Percentiles rank a stretch among this genome's conserved stretches.
These are phyloP conservation scores for Talaromyces thailandensis DNA, from an alignment of 495 filamentous ascomycete species.

Conservation along the genomic window DNA sequence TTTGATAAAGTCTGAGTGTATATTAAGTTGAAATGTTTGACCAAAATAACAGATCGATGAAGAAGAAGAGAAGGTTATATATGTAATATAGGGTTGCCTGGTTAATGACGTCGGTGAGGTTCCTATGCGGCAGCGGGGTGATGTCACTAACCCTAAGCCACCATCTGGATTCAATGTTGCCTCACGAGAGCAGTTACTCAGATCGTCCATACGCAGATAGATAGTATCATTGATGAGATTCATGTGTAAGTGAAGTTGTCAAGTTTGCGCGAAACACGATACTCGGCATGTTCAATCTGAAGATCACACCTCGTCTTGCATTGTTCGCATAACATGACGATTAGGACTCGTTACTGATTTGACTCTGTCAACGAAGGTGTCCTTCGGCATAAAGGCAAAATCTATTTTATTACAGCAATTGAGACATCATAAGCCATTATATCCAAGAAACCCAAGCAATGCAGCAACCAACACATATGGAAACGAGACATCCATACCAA, in stretches of 20 bases:
- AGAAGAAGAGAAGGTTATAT: not conserved
- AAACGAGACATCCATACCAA: not conserved
- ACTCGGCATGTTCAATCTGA: no score
- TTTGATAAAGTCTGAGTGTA: not conserved
- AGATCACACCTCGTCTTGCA: no score
- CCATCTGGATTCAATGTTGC: not conserved
- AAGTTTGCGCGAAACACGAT: no score
- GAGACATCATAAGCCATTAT: not conserved
- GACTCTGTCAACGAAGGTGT: not conserved
- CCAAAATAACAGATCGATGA: not conserved
- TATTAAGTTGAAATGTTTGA: not conserved
- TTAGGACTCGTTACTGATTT: not conserved
- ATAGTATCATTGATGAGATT: no score
- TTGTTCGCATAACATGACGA: not conserved
- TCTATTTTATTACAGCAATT: not conserved
- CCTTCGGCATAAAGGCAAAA: not conserved
- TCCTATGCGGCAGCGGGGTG: not conserved
- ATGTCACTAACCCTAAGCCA: conserved; percentile 1
- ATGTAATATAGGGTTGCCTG: not conserved
- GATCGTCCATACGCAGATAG: no score
- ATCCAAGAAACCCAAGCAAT: not conserved
- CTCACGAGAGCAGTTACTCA: not conserved
- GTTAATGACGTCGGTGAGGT: not conserved
- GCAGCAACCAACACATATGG: not conserved
- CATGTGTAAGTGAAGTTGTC: no score